Evolutionary conservation across 495 filamentous ascomycete genomes (phyloP), one percentile per base, ranked within the genome.

Genomic region (Evansstolkia leycettana): DNA sequence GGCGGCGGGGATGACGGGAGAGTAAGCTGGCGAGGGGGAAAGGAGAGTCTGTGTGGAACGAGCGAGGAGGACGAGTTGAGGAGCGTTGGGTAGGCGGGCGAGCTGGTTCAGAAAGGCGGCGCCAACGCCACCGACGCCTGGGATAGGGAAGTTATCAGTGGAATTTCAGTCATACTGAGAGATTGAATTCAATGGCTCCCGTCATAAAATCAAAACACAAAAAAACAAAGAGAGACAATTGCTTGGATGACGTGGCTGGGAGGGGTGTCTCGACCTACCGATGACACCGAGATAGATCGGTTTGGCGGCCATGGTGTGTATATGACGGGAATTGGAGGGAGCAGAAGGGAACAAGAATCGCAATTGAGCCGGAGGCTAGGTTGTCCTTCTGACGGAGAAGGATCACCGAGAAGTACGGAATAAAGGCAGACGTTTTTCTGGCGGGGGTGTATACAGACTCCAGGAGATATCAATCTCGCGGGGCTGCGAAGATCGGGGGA

Each of bases 61-160:
- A 31, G 80, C 75, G 40, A 94, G 78, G 51, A 89, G 73, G 60
- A 85, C 70, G 15, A 94, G 75, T 38, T 71, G 71, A 25, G 93
- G 68, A 12, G 69, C 57, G 51, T 71, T 68, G 46, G 75, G 64
- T 32, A 80, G 65, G 37, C 66, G 70, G 7, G 70, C 57, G 38
- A 95, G 76, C 57, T 98, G 90, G 37, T 64, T 60, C 44, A 98
- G 77, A 71, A 96, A 95, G 50, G 75, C 75, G 55, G 83, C 82
- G 40, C 90, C 90, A 35, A 98, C 90, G 36, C 90, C 89, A 47
- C 90, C 90, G 43, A 79, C 82, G 45, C 90, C 90, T 95, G 46
- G 20, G 20, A 9, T 9, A 23, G 20, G 4, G n/a, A 4, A 23
- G 20, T 23, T 23, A 23, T 4, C 20, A 23, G 20, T 4, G 4